phyloP scores from a whole-genome alignment of 345 rosid species.

The Odontarrhena argentea region DNA sequence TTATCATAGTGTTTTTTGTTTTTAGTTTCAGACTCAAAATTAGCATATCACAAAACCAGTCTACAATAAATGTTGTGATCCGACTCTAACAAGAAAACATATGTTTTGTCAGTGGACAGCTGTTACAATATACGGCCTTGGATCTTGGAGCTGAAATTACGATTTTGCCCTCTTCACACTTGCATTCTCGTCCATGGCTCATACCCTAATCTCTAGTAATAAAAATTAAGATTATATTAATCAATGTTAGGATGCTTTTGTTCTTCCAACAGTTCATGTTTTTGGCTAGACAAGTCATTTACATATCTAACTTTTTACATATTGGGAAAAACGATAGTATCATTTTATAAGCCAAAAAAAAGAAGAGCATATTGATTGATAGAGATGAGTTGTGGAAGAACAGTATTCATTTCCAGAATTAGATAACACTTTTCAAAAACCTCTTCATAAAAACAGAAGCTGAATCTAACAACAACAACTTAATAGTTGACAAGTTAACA shows the following conservation, averaged over 20 bases:
- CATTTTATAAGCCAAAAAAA: not conserved
- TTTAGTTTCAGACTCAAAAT: not conserved
- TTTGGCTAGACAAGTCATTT: no score
- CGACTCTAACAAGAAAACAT: conserved; percentile 4
- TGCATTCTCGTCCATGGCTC: no score
- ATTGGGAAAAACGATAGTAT: no score
- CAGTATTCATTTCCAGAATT: conserved; percentile 20
- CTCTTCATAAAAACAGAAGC: conserved; percentile 34
- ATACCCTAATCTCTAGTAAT: no score
- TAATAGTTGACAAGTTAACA: conserved; percentile 21
- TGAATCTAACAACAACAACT: conserved; percentile 22
- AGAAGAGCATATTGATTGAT: conserved; percentile 8
- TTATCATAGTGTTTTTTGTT: not conserved
- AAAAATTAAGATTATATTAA: no score
- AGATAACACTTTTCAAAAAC: conserved; percentile 27
- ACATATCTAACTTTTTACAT: no score
- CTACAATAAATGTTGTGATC: conserved; percentile 4
- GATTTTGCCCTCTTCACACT: not conserved
- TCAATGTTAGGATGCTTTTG: no score
- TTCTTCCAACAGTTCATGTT: no score
- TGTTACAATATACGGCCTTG: not conserved
- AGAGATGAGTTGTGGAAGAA: conserved; percentile 14
- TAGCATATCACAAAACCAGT: not conserved
- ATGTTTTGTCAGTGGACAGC: not conserved
- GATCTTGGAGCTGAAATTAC: not conserved